Evolutionary conservation across 2,329 filamentous ascomycete genomes (phyloP), one percentile per base, ranked within the genome.

Genomic region (Proliferodiscus dingleyae): DNA sequence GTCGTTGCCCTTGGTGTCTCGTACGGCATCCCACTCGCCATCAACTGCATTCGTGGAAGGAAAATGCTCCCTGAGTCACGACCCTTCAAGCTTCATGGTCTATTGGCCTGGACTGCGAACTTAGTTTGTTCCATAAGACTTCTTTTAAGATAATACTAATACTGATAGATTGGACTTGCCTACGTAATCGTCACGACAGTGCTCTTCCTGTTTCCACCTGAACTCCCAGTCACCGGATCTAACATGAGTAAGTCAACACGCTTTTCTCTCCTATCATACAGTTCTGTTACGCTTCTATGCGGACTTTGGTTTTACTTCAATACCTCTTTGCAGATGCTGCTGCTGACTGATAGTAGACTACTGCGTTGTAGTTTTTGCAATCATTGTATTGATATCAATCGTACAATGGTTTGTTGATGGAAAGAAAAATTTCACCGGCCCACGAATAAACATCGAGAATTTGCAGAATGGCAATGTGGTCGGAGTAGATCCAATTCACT

Each of bases 1-100:
- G 85, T 89, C 0, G 83, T 89, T 5, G 77, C 85, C 1, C 71
- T 89, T 0, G 81, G 83, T 9, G 68, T 89, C 4, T 83, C 81
- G 3, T 89, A 89, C 54, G 85, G 77, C 11, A 85, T 89, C 23
- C 86, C 85, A 0, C 75, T 87, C 32, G 71, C 77, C 0, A 80
- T 89, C 55, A 86, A 89, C 55, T 75, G 80, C 46, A 62, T 85
- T 2, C 76, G 81, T 1, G 82, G 84, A 3, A 74, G 87, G 6
- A 79, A 70, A 40, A 82, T 78, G 70, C 66, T 89, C 8, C 83
- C 84, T 0, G 69, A 73, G 29, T 66, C 67, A 2, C 69, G 81
- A 32, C 59, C 74, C 0, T 85, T 85, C 59, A 70, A 71, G 19
- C 66, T 86, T 3, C 71, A 77, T 0, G 69, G 64, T 19, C 61